A percentile compares a stretch with the other conserved stretches of the same genome.
Conservation (phyloP, 1,284 basidiomycete species). For the Rugosomyces carneus region DNA sequence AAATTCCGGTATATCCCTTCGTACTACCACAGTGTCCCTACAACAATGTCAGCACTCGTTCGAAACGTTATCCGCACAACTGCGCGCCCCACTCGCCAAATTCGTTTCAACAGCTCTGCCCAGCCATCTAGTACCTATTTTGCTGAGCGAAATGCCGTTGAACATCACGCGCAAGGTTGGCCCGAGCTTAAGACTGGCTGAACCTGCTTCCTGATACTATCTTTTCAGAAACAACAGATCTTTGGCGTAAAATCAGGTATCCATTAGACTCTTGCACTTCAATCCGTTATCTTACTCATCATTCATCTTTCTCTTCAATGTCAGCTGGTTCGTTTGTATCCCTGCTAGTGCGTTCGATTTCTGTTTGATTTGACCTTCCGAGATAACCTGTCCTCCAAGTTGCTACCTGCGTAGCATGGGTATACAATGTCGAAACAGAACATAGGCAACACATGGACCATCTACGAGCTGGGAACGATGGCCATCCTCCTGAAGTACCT, state of each 20-base stretch:
- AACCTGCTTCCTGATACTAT: constrained; percentile 3
- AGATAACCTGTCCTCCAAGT: constrained; percentile 36
- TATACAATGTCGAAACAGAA: constrained; percentile 70
- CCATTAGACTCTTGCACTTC: neutral
- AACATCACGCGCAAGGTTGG: constrained; percentile 64
- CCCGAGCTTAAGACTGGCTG: neutral
- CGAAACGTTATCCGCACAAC: constrained; percentile 41
- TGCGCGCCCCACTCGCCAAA: constrained; percentile 36
- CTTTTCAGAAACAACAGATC: constrained; percentile 58
- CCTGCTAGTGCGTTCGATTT: constrained; percentile 54
- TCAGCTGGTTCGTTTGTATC: constrained; percentile 68
- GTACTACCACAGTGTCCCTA: constrained; percentile 16
- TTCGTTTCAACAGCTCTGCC: constrained; percentile 20
- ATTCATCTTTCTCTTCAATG: no score
- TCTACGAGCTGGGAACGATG: constrained; percentile 69
- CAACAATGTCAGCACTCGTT: constrained; percentile 50
- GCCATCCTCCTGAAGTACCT: constrained; percentile 65
- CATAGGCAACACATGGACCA: constrained; percentile 70
- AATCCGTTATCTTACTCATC: neutral
- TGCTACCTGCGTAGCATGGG: constrained; percentile 59
- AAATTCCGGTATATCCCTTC: constrained; percentile 29
- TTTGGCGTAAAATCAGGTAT: constrained; percentile 86
- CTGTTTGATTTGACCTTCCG: constrained; percentile 1
- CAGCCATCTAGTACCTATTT: constrained; percentile 38
- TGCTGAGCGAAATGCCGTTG: constrained; percentile 51